A percentile compares a stretch with the other conserved stretches of the same genome.
phyloP scores from a whole-genome alignment of 1,139 yeast genomes.

The Citeromyces siamensis region DNA sequence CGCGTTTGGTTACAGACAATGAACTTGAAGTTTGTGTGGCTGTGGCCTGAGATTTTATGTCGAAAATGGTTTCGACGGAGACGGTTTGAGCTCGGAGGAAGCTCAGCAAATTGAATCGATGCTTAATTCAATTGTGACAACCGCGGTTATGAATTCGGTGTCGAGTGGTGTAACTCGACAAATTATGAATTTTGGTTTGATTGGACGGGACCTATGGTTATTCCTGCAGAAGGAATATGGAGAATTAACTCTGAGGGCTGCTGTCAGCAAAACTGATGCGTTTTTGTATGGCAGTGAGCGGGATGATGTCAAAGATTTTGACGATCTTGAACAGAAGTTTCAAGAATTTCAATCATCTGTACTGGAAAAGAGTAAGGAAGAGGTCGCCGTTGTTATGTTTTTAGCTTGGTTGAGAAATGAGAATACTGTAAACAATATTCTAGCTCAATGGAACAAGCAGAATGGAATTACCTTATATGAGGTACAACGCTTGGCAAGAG shows the following conservation, averaged over 20 bases:
- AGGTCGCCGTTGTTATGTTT: too few species aligned
- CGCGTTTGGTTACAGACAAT: constrained; percentile 4
- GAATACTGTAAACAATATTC: too few species aligned
- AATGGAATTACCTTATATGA: too few species aligned
- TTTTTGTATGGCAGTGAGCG: background rate
- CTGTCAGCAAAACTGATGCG: background rate
- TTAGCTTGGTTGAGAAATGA: too few species aligned
- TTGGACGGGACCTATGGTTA: constrained; percentile 1
- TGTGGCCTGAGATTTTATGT: constrained; percentile 3
- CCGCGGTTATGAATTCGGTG: constrained; percentile 3
- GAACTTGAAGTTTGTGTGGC: constrained; percentile 3
- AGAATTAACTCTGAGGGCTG: background rate
- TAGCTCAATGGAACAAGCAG: too few species aligned
- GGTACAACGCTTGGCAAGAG: too few species aligned
- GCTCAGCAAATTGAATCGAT: constrained; percentile 2
- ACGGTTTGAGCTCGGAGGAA: constrained; percentile 1
- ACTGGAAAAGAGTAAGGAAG: too few species aligned
- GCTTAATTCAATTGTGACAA: constrained; percentile 1
- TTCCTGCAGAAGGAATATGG: background rate
- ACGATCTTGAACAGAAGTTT: too few species aligned
- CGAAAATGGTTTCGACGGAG: constrained; percentile 2
- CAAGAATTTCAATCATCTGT: too few species aligned
- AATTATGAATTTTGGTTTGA: constrained; percentile 2
- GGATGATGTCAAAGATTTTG: background rate
- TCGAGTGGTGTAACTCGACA: constrained; percentile 2